Conservation (phyloP, 139 green algal species). For the Chlorella sp. region DNA sequence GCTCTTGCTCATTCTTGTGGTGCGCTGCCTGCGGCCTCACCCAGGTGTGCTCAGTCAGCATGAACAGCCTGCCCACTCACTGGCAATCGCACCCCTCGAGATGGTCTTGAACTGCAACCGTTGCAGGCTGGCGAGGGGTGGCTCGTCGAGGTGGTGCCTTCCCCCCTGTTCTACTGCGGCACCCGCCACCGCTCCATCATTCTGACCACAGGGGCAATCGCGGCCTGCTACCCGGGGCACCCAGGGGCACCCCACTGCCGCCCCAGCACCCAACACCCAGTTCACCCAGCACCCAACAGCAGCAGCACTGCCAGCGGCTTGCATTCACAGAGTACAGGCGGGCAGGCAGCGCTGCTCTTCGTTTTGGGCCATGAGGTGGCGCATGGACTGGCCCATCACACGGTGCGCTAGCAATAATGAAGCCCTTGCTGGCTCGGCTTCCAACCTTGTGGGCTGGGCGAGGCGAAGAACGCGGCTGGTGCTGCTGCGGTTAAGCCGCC, state of each 20-base stretch:
- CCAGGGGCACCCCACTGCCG: neutral
- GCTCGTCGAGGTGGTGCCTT: constrained; percentile 6
- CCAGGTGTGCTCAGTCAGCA: neutral
- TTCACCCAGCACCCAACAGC: neutral
- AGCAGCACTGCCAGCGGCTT: neutral
- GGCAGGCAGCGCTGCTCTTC: neutral
- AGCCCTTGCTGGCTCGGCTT: neutral
- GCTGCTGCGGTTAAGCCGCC: neutral
- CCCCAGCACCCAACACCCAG: neutral
- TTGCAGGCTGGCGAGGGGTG: neutral
- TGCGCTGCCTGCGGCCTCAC: neutral
- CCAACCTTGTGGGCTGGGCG: neutral
- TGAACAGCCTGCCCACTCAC: neutral
- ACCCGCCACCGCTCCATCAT: neutral
- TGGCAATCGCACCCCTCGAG: too few relatives aligned
- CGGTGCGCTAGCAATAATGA: neutral
- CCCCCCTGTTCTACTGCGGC: neutral
- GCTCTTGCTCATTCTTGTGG: neutral
- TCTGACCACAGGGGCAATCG: neutral
- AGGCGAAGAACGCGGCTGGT: too few relatives aligned
- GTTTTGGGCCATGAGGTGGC: neutral
- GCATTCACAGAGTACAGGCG: neutral
- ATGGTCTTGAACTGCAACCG: too few relatives aligned
- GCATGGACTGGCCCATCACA: neutral
- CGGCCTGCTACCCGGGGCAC: neutral